phyloP scores from a whole-genome alignment of 495 filamentous ascomycete genomes.

The Xylona heveae region DNA sequence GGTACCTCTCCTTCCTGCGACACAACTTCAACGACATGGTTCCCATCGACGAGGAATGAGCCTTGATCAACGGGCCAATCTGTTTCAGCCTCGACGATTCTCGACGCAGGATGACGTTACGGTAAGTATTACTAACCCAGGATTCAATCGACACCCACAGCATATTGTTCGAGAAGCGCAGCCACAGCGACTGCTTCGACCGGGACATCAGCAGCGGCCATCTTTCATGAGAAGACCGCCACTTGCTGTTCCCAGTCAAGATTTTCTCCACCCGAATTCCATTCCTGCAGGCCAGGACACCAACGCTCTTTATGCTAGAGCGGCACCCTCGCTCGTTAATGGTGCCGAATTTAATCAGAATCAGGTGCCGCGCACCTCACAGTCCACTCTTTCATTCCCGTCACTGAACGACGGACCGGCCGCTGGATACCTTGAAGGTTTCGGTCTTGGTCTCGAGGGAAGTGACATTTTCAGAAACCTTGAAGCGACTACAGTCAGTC shows the following conservation, averaged over 20 bases:
- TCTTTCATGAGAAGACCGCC: conserved; percentile 19
- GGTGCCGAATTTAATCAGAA: too few species aligned
- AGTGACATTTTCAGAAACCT: conserved; percentile 1
- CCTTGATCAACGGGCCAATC: conserved; percentile 34
- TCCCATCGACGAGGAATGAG: conserved; percentile 61
- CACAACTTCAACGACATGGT: conserved; percentile 26
- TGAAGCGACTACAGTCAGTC: conserved; percentile 3
- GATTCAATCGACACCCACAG: conserved; percentile 31
- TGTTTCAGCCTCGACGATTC: conserved; percentile 20
- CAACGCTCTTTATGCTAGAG: too few species aligned
- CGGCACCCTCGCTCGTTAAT: too few species aligned
- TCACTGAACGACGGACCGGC: too few species aligned
- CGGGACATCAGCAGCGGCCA: conserved; percentile 24
- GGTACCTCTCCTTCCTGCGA: conserved; percentile 36
- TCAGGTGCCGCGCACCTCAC: too few species aligned
- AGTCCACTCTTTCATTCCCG: too few species aligned
- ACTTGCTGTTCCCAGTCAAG: too few species aligned
- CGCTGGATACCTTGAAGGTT: conserved; percentile 9
- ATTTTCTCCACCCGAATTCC: too few species aligned
- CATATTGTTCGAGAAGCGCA: conserved; percentile 51
- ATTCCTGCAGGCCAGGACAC: too few species aligned
- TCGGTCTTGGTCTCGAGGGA: conserved; percentile 7
- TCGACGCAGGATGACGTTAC: conserved; percentile 21
- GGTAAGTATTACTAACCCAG: conserved; percentile 44
- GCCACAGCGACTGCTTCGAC: conserved; percentile 44